Evolutionary conservation across 208 protist genomes (phyloP), one percentile per base, ranked within the genome.

Genomic region (Trypanosoma congolense): DNA sequence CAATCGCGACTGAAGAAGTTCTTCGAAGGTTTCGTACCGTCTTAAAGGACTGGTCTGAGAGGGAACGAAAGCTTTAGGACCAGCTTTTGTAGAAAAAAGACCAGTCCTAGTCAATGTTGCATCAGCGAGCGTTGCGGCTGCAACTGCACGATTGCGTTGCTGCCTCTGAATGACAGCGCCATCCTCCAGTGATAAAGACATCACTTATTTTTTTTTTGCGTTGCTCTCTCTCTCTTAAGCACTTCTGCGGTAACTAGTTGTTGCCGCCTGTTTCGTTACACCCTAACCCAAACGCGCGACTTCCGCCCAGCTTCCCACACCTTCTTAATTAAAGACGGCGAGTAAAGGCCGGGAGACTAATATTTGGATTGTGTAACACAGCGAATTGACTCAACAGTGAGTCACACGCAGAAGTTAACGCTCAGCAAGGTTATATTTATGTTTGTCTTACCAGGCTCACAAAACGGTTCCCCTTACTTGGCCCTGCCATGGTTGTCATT

Each of bases 81-180:
- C n/a, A n/a, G 16, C 24, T 2, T 36, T n/a, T 9, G 16, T 24
- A 2, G 18, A 33, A 56, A 86, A 14, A 10, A 82, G 48, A 12
- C 67, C 67, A 1, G 69, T 74, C 14, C 31, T 25, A n/a, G 52
- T 55, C 1, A 67, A 42, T 24, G 56, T 41, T 9, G 51, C 35
- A 12, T 56, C 44, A 4, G 80, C 70, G 4, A 73, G 65, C 21
- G 73, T 61, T 30, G 86, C 52, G 2, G 80, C 78, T 10, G 84
- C 78, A n/a, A 92, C 80, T 0, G 80, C 84, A 21, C 84, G 73
- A 51, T 79, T 81, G 8, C 30, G 29, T 29, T 38, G 40, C 10
- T 14, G 19, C 26, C 62, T 43, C n/a, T 21, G 29, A 18, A 16
- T 12, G 3, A 18, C 25, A 12, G 3, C 25, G 1, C 21, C 41